Conservation (phyloP, 2,329 filamentous ascomycete species). For the Fusarium sacchari region DNA sequence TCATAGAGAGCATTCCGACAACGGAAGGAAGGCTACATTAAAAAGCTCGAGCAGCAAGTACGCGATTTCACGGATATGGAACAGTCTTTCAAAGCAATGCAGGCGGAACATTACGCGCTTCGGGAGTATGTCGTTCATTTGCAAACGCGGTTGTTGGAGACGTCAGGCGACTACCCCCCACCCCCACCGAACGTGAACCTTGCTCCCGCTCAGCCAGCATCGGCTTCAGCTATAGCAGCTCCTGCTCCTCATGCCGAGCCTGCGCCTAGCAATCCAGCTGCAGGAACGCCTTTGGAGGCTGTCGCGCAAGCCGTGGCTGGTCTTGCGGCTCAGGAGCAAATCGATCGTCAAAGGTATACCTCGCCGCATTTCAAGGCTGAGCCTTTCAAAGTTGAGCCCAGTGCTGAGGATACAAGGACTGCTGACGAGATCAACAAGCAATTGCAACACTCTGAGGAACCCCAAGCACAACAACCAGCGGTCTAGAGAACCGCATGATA, state of each 20-base stretch:
- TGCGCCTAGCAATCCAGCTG: slow-evolving; percentile 42
- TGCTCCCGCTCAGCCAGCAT: slow-evolving; percentile 43
- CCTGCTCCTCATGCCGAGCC: slow-evolving; percentile 33
- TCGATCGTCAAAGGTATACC: slow-evolving; percentile 51
- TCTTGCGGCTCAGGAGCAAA: slow-evolving; percentile 55
- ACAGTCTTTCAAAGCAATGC: slow-evolving; percentile 80
- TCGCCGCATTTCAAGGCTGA: slow-evolving; percentile 51
- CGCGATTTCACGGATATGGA: slow-evolving; percentile 81
- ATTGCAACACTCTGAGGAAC: slow-evolving; percentile 57
- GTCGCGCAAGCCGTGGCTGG: slow-evolving; percentile 62
- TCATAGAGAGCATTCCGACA: slow-evolving; percentile 91
- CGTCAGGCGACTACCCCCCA: slow-evolving; percentile 83
- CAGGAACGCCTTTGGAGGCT: slow-evolving; percentile 56
- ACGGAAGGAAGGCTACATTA: slow-evolving; percentile 97
- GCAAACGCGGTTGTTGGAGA: slow-evolving; percentile 85
- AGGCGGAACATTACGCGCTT: slow-evolving; percentile 88
- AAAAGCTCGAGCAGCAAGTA: slow-evolving; percentile 94
- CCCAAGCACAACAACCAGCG: slow-evolving; percentile 27
- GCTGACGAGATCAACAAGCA: slow-evolving; percentile 67
- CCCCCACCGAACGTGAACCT: slow-evolving; percentile 84
- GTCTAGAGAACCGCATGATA: slow-evolving; percentile 33
- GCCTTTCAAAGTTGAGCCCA: slow-evolving; percentile 51
- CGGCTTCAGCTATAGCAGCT: slow-evolving; percentile 38
- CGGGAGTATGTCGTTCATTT: slow-evolving; percentile 93
- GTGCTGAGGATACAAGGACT: slow-evolving; percentile 56